A percentile compares a stretch with the other conserved stretches of the same genome.
Conservation (phyloP, 1,284 basidiomycete species). For the Erythrobasidium hasegawianum region DNA sequence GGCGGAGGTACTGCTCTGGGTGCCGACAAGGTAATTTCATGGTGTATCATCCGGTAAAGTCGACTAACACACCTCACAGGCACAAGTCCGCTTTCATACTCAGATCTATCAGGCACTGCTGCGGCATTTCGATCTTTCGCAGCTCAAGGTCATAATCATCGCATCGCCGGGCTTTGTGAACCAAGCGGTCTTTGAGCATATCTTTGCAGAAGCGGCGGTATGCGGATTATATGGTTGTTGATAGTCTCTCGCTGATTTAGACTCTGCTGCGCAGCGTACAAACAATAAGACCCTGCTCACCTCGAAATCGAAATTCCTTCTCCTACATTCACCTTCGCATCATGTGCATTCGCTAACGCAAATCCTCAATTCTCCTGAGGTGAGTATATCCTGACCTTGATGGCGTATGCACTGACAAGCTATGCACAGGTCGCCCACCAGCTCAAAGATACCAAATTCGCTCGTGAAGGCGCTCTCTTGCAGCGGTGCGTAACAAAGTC, state of each 20-base stretch:
- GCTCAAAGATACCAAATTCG: slow-evolving; percentile 96
- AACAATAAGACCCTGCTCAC: slow-evolving; percentile 78
- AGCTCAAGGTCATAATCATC: slow-evolving; percentile 84
- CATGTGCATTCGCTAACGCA: slow-evolving; percentile 96
- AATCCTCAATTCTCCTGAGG: slow-evolving; percentile 89
- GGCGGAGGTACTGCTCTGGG: slow-evolving; percentile 62
- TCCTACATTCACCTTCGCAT: slow-evolving; percentile 84
- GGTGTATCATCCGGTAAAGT: no score
- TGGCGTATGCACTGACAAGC: no score
- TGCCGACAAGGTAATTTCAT: slow-evolving; percentile 69
- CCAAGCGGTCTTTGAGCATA: slow-evolving; percentile 81
- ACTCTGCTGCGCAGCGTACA: slow-evolving; percentile 52
- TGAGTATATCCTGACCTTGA: no score
- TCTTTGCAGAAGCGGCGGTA: slow-evolving; percentile 70
- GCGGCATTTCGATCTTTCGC: slow-evolving; percentile 78
- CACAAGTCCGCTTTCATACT: slow-evolving; percentile 36
- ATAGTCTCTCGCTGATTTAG: no score
- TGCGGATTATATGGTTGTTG: no score
- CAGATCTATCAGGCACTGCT: slow-evolving; percentile 77
- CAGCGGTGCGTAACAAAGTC: slow-evolving; percentile 77
- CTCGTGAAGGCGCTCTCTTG: slow-evolving; percentile 82
- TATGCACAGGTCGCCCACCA: slow-evolving; percentile 68
- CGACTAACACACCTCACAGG: no score
- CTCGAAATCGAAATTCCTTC: slow-evolving; percentile 77
- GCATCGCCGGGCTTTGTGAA: slow-evolving; percentile 95